A percentile compares a stretch with the other conserved stretches of the same genome.
These are phyloP conservation scores for Chiua virens DNA, from an alignment of 768 basidiomycete species.

Conservation along the genomic window DNA sequence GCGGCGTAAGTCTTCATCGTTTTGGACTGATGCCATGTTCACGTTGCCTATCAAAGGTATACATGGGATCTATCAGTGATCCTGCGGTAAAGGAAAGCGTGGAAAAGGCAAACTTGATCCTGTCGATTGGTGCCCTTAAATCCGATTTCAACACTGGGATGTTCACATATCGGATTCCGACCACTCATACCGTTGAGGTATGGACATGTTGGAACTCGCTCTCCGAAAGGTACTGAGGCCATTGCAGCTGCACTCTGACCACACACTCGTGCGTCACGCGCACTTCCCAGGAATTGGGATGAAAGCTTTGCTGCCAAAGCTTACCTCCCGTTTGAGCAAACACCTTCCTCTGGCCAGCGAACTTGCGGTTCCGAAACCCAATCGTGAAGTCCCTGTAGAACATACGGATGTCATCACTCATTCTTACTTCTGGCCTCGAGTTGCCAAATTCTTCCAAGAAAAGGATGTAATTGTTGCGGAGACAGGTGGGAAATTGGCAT, in stretches of 20 bases:
- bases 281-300: slow-evolving; percentile 67
- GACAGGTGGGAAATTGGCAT: slow-evolving; percentile 53
- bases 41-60: slow-evolving; percentile 49
- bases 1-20: slow-evolving; percentile 57
- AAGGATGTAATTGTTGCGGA: slow-evolving; percentile 83
- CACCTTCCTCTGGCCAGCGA: slow-evolving; percentile 40
- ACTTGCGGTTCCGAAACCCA: slow-evolving; percentile 45
- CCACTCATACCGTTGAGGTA: slow-evolving; percentile 63
- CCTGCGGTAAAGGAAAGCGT: slow-evolving; percentile 69
- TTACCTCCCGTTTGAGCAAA: slow-evolving; percentile 53
- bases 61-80: slow-evolving; percentile 69
- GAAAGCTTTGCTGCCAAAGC: slow-evolving; percentile 73
- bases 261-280: slow-evolving; percentile 65
- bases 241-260: slow-evolving; percentile 72
- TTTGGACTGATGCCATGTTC: not conserved
- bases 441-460: slow-evolving; percentile 68
- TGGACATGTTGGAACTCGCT: not conserved
- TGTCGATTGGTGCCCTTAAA: slow-evolving; percentile 69
- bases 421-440: slow-evolving; percentile 79
- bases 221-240: not conserved
- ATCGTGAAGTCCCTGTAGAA: slow-evolving; percentile 49
- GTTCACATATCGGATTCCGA: slow-evolving; percentile 74
- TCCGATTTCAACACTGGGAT: slow-evolving; percentile 89
- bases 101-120: slow-evolving; percentile 70
- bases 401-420: slow-evolving; percentile 62